Base-by-base conservation (phyloP, 441 rosid genomes). In the Eutrema salsugineum region DNA sequence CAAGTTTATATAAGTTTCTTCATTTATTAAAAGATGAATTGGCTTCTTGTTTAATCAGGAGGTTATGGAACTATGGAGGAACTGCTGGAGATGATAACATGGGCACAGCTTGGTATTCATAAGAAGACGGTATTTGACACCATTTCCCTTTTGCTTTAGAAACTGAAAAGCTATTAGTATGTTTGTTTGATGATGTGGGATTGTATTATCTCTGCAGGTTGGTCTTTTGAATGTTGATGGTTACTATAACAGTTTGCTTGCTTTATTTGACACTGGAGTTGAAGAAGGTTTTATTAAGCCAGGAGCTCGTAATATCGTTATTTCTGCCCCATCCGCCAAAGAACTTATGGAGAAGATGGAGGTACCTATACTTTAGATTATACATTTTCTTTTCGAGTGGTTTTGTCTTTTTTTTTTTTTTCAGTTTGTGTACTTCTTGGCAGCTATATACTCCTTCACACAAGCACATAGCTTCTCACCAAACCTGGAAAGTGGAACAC, bases 41-140 rank as follows among this genome's bases (percentile, higher is more conserved):
- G 27, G 16, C 12, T 70, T 60, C 33, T 68, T 76, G 56, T 49
- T 82, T 17, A 32, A 38, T 62, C 77, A 94, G 99, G 99, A 35
- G 99, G 99, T 71, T 94, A 91, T 83, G 97, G 99, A 64, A 94
- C 99, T 6, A 91, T 94, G 99, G 99, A 94, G 80, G 97, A 94
- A 77, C 75, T 89, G 57, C 61, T 94, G 78, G 97, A 94, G 84
- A 94, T 94, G 92, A 94, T 91, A 83, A 88, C 97, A 28, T 94
- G 99, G 99, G 81, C 97, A 59, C 99, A 94, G 79, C 97, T 94
- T 47, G 99, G 99, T 75, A 94, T 94, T 74, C 99, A 94, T 59
- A 81, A 85, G 83, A 94, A 94, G 84, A 84, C 99, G 80, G 99
- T 94, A 81, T n/a, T 7, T 38, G 47, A 38, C 4, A 19, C 3